These are phyloP conservation scores for Astrocystis sublimbata DNA, from an alignment of 495 filamentous ascomycete species.

Conservation along the genomic window DNA sequence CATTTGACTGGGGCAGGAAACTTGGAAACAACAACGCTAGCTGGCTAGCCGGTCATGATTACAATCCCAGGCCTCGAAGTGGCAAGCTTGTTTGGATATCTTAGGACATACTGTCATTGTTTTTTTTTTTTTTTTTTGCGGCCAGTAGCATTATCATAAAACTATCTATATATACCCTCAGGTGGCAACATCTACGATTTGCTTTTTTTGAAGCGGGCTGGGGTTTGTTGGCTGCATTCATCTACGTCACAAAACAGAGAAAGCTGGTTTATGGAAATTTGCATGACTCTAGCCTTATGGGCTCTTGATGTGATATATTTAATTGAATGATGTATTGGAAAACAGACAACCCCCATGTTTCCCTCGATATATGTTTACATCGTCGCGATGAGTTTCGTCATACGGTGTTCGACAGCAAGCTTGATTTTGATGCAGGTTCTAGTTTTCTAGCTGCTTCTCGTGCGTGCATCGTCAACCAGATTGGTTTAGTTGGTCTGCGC, in stretches of 20 bases:
- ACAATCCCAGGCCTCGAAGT: not conserved
- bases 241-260: not conserved
- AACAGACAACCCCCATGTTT: too few species aligned
- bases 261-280: not conserved
- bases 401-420: too few species aligned
- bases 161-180: conserved; percentile 13
- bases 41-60: conserved; percentile 18
- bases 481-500: too few species aligned
- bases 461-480: too few species aligned
- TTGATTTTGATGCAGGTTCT: too few species aligned
- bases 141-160: not conserved
- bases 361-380: too few species aligned
- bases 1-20: not conserved
- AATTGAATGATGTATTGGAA: too few species aligned
- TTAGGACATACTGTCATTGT: not conserved
- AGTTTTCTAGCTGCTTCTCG: too few species aligned
- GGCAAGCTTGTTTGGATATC: not conserved
- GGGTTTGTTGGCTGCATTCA: not conserved
- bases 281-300: too few species aligned
- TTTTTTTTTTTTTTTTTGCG: conserved; percentile 3
- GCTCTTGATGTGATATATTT: too few species aligned
- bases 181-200: conserved; percentile 18
- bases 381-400: too few species aligned
- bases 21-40: not conserved
- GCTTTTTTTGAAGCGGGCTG: conserved; percentile 4